Conservation (phyloP, 1,284 basidiomycete genomes). For the Naganishia sp. region DNA sequence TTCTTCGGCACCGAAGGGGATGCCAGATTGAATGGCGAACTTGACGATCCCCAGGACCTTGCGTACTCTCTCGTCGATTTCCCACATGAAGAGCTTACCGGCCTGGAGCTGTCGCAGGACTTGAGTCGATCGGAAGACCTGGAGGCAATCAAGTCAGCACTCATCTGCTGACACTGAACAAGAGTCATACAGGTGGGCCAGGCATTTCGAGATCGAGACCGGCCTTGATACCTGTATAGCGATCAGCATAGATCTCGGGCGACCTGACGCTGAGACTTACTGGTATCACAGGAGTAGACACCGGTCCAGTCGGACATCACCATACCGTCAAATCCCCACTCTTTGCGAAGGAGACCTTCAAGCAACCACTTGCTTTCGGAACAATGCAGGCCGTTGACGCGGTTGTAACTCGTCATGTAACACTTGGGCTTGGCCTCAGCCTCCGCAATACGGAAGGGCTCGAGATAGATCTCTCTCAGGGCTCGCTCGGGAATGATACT, state of each 20-base stretch:
- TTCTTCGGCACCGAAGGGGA: slow-evolving; percentile 51
- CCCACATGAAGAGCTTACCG: slow-evolving; percentile 66
- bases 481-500: slow-evolving; percentile 57
- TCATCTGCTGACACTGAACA: too few relatives aligned
- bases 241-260: background rate
- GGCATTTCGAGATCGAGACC: slow-evolving; percentile 80
- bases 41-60: slow-evolving; percentile 56
- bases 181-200: slow-evolving; percentile 17
- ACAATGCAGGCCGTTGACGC: slow-evolving; percentile 67
- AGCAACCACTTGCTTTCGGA: slow-evolving; percentile 67
- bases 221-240: slow-evolving; percentile 60
- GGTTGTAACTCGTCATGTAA: slow-evolving; percentile 58
- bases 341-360: slow-evolving; percentile 45
- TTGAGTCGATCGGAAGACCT: slow-evolving; percentile 41
- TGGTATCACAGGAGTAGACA: slow-evolving; percentile 33
- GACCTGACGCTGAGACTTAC: background rate
- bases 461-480: slow-evolving; percentile 77
- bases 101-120: slow-evolving; percentile 65
- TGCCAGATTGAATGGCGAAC: slow-evolving; percentile 37
- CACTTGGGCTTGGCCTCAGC: slow-evolving; percentile 58
- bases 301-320: slow-evolving; percentile 72
- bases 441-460: slow-evolving; percentile 80
- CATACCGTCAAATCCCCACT: slow-evolving; percentile 72
- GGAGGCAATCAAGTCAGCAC: too few relatives aligned
- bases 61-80: slow-evolving; percentile 67